Conservation (phyloP, 2,329 filamentous ascomycete genomes). For the Sarocladium kiliense region DNA sequence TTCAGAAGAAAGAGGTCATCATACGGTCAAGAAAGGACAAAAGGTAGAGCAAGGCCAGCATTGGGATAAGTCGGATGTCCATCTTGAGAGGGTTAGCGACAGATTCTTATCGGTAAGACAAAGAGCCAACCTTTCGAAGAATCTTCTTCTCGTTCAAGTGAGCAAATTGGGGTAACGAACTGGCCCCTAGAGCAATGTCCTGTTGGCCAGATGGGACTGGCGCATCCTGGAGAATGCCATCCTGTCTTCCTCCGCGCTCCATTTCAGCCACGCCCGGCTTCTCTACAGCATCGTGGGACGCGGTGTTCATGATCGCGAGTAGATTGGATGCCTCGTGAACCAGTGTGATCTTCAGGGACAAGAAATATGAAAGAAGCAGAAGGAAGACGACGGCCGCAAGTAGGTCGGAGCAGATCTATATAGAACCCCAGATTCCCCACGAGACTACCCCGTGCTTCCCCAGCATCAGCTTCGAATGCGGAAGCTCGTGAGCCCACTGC, state of each 20-base stretch:
- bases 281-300: neutral
- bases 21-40: conserved; percentile 62
- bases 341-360: neutral
- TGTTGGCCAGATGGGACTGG: neutral
- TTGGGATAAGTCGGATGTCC: conserved; percentile 48
- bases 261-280: neutral
- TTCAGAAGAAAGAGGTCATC: conserved; percentile 14
- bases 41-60: conserved; percentile 63
- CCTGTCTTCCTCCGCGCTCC: neutral
- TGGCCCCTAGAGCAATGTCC: neutral
- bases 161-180: conserved; percentile 9
- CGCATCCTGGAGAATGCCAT: neutral
- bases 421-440: neutral
- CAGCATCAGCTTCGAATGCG: neutral
- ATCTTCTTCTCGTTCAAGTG: conserved; percentile 48
- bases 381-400: no score
- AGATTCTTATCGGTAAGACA: neutral
- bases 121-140: conserved; percentile 43
- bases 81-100: conserved; percentile 30
- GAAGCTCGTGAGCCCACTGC: neutral
- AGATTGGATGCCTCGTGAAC: neutral
- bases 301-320: neutral
- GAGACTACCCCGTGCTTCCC: neutral
- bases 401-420: no score
- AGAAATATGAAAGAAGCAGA: neutral